Percentiles rank a stretch among this genome's conserved stretches.
phyloP scores from a whole-genome alignment of 345 rosid genomes.

The Aquilaria yunnanensis region DNA sequence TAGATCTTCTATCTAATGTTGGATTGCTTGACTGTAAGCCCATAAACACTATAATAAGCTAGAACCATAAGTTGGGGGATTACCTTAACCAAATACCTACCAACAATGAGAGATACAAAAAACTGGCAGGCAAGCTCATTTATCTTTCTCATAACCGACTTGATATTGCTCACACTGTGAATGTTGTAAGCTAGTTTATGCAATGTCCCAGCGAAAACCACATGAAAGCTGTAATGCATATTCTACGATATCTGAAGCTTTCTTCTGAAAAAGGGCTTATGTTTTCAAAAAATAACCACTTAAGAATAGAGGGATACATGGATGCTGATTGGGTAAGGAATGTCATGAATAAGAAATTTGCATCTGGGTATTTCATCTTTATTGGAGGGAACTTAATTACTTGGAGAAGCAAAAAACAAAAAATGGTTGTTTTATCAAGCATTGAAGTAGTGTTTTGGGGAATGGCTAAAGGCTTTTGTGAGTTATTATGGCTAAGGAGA shows the following conservation, averaged over 20 bases:
- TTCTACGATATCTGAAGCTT: not conserved
- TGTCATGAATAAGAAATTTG: not conserved
- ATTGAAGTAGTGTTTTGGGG: not conserved
- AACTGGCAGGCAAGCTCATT: not conserved
- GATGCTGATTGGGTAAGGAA: not conserved
- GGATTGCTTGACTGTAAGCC: not conserved
- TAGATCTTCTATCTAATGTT: not conserved
- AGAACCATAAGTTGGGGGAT: not conserved
- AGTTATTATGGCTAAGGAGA: not conserved
- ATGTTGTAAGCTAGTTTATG: too few species aligned
- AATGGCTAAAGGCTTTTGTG: not conserved
- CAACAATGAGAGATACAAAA: not conserved
- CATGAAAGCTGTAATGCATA: not conserved
- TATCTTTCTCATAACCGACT: not conserved
- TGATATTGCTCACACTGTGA: too few species aligned
- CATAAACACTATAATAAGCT: not conserved
- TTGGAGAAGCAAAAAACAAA: not conserved
- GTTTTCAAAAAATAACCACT: not conserved
- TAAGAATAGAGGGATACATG: not conserved
- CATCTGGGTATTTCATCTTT: not conserved
- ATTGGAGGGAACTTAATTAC: not conserved
- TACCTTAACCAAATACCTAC: not conserved
- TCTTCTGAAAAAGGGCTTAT: not conserved
- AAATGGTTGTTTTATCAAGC: not conserved
- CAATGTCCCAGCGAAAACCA: too few species aligned